Percentiles rank a stretch among this genome's conserved stretches.
Evolutionary conservation across 164 flowering plant genomes (phyloP).

Genomic region (Liquidambar formosana): DNA sequence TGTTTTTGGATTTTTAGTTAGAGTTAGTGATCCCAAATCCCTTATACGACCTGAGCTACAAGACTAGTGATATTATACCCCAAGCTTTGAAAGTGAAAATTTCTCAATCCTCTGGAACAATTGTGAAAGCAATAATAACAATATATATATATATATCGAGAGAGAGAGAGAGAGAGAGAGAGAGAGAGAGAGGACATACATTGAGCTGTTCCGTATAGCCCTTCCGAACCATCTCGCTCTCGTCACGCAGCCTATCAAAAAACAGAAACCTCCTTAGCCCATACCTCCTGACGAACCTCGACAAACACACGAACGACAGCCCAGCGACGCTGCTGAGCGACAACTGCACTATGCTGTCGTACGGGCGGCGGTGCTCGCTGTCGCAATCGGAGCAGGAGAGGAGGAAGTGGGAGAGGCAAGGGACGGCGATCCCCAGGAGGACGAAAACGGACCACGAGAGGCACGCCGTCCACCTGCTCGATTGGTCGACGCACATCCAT

Average conservation of each 20-base stretch:
- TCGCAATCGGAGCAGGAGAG: constrained; percentile 73
- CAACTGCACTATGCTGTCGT: constrained; percentile 62
- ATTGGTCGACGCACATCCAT: constrained; percentile 94
- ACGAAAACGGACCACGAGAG: constrained; percentile 77
- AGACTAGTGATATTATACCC: too few species aligned
- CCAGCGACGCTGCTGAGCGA: constrained; percentile 66
- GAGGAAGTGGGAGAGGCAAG: constrained; percentile 61
- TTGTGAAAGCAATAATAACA: too few species aligned
- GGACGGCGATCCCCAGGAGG: constrained; percentile 55
- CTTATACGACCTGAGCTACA: too few species aligned
- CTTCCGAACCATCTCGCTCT: constrained; percentile 72
- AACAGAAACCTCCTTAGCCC: constrained; percentile 83
- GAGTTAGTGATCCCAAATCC: too few species aligned
- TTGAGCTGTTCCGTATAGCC: constrained; percentile 67
- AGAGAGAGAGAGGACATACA: constrained; percentile 42
- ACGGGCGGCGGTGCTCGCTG: constrained; percentile 56
- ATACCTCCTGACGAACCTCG: constrained; percentile 52
- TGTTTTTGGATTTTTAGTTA: too few species aligned
- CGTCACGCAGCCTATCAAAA: constrained; percentile 75
- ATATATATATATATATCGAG: too few species aligned
- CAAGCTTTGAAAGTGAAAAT: too few species aligned
- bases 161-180: constrained; percentile 1
- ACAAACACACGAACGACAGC: constrained; percentile 69
- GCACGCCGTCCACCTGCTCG: constrained; percentile 32
- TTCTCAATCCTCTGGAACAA: too few species aligned